Evolutionary conservation across 345 rosid species (phyloP).

Genomic region (Eucalyptus albens): DNA sequence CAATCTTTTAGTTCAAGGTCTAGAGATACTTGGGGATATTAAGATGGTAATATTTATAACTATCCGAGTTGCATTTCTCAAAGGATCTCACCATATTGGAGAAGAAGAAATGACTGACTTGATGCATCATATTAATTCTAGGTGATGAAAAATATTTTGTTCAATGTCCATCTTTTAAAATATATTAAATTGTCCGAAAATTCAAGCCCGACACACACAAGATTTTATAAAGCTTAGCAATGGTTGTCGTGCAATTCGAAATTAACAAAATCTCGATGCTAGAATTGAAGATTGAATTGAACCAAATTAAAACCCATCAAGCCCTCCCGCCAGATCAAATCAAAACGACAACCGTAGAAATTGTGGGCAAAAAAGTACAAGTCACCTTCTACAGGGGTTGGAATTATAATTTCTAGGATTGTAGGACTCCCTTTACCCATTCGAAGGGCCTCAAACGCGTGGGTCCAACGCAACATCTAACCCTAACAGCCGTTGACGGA

Average conservation of each 20-base stretch:
- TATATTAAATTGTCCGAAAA: fast-evolving
- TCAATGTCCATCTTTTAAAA: not conserved
- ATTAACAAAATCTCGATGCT: not conserved
- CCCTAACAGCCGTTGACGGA: not conserved
- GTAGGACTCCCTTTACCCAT: not conserved
- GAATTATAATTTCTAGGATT: not conserved
- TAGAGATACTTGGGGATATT: fast-evolving
- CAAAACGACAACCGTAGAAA: not conserved
- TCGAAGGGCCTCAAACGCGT: not conserved
- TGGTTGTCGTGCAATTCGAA: fast-evolving
- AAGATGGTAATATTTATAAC: too few species aligned
- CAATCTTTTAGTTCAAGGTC: fast-evolving
- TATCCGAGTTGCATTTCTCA: fast-evolving
- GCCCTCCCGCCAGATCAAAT: not conserved
- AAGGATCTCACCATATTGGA: fast-evolving
- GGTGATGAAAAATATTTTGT: not conserved
- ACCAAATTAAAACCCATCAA: not conserved
- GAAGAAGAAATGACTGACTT: too few species aligned
- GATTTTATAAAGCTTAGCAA: not conserved
- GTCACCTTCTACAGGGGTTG: not conserved
- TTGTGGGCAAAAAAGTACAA: not conserved
- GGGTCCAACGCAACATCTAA: not conserved
- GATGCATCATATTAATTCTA: too few species aligned
- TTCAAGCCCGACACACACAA: fast-evolving
- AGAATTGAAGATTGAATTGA: not conserved